phyloP scores from a whole-genome alignment of 192 early-diverging fungal genomes.

The Chytriomyces confervae region DNA sequence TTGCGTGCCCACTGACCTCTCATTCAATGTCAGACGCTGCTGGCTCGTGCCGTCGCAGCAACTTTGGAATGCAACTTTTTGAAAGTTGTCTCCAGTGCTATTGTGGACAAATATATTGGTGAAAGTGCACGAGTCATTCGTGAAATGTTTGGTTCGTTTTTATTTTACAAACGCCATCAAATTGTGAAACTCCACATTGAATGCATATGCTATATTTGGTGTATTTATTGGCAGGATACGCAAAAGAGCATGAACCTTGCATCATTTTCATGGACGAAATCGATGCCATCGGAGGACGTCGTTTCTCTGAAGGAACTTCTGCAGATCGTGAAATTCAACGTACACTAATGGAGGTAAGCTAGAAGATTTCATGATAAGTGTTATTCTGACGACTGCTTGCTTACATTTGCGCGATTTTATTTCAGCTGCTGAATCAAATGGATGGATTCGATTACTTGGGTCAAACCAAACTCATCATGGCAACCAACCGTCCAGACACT shows the following conservation, averaged over 20 bases:
- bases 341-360: constrained; percentile 89
- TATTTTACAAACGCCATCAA: background rate
- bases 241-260: constrained; percentile 98
- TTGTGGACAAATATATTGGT: constrained; percentile 99
- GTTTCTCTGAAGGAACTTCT: constrained; percentile 98
- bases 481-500: constrained; percentile 98
- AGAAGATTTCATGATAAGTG: constrained; percentile 1
- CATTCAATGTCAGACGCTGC: constrained; percentile 62
- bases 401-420: background rate
- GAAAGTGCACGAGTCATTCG: constrained; percentile 96
- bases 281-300: constrained; percentile 98
- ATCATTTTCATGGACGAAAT: constrained; percentile 99
- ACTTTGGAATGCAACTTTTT: constrained; percentile 98
- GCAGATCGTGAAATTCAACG: constrained; percentile 99
- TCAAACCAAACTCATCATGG: constrained; percentile 99
- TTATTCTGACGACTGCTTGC: constrained; percentile 10
- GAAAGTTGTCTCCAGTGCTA: constrained; percentile 97
- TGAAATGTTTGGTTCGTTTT: constrained; percentile 93
- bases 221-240: constrained; percentile 68
- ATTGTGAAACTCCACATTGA: background rate
- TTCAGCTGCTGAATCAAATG: constrained; percentile 94
- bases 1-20: background rate
- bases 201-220: background rate
- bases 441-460: constrained; percentile 99
- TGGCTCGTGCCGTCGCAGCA: constrained; percentile 96